A percentile compares a stretch with the other conserved stretches of the same genome.
phyloP scores from a whole-genome alignment of 768 basidiomycete species.

The Lentinula boryana region DNA sequence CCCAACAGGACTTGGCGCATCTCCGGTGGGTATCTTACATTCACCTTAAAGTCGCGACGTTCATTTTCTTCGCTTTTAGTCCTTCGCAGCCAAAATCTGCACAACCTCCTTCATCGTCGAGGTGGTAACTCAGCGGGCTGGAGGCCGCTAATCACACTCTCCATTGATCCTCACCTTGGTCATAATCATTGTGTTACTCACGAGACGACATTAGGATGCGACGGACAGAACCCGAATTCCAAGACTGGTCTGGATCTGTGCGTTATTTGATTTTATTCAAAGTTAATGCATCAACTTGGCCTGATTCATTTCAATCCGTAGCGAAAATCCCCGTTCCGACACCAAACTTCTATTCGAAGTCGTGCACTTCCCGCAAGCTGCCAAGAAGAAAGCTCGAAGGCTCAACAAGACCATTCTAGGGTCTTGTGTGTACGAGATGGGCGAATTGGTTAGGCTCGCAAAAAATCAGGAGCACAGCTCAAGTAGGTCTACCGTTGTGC shows the following conservation, averaged over 20 bases:
- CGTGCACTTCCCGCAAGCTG: slow-evolving; percentile 45
- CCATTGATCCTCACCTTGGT: slow-evolving; percentile 42
- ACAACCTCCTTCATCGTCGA: background rate
- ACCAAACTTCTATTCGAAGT: slow-evolving; percentile 37
- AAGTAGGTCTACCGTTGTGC: background rate
- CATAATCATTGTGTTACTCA: slow-evolving; percentile 17
- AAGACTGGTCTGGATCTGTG: slow-evolving; percentile 51
- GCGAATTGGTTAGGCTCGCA: background rate
- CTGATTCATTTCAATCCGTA: slow-evolving; percentile 27
- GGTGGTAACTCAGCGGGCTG: slow-evolving; percentile 23
- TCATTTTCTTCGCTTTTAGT: background rate
- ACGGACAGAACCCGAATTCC: slow-evolving; percentile 67
- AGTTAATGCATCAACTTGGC: background rate
- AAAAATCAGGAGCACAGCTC: background rate
- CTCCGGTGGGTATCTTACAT: background rate
- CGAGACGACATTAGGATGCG: slow-evolving; percentile 55
- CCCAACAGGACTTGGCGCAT: background rate
- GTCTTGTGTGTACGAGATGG: slow-evolving; percentile 1
- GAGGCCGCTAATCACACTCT: slow-evolving; percentile 59
- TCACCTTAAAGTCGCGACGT: background rate
- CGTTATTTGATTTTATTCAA: slow-evolving; percentile 15
- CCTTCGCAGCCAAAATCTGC: background rate
- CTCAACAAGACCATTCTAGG: background rate
- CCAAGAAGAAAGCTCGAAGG: slow-evolving; percentile 58
- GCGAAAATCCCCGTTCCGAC: slow-evolving; percentile 32